phyloP scores from a whole-genome alignment of 2,329 filamentous ascomycete species.

The Phialemonium atrogriseum region DNA sequence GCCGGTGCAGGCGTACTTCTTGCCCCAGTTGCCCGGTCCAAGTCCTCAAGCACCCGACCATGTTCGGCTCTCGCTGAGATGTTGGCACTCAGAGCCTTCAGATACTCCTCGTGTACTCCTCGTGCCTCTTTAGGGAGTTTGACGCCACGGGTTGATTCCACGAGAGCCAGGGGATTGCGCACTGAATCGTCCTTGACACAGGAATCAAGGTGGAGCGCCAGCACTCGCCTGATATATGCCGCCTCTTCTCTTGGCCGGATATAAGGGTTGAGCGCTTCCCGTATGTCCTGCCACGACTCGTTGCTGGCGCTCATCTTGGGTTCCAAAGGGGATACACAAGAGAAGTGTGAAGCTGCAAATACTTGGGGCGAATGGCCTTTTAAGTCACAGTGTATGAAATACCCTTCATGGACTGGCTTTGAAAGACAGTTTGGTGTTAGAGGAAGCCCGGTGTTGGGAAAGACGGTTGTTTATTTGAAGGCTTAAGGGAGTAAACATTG shows the following conservation, averaged over 20 bases:
- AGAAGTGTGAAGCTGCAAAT: no score
- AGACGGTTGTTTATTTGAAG: no score
- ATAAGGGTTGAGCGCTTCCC: constrained; percentile 39
- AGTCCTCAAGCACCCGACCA: constrained; percentile 21
- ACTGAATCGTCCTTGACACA: constrained; percentile 34
- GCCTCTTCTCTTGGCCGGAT: constrained; percentile 50
- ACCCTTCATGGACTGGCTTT: no score
- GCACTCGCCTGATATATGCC: constrained; percentile 44
- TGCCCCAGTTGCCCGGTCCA: constrained; percentile 8
- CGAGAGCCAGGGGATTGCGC: constrained; percentile 39
- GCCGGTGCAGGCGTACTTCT: constrained; percentile 12
- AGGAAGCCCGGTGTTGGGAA: no score
- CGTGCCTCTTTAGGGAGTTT: constrained; percentile 25
- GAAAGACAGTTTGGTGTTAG: no score
- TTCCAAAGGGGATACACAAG: no score
- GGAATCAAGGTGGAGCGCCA: constrained; percentile 44
- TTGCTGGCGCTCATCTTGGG: constrained; percentile 18
- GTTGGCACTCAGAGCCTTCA: constrained; percentile 45
- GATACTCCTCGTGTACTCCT: constrained; percentile 45
- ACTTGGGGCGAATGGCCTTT: no score
- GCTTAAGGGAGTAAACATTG: no score
- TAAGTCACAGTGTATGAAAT: no score
- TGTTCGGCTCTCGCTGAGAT: constrained; percentile 41
- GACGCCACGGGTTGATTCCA: constrained; percentile 28
- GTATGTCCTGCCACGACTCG: constrained; percentile 28